Evolutionary conservation across 192 early-diverging fungal species (phyloP).

Genomic region (Podila verticillata): DNA sequence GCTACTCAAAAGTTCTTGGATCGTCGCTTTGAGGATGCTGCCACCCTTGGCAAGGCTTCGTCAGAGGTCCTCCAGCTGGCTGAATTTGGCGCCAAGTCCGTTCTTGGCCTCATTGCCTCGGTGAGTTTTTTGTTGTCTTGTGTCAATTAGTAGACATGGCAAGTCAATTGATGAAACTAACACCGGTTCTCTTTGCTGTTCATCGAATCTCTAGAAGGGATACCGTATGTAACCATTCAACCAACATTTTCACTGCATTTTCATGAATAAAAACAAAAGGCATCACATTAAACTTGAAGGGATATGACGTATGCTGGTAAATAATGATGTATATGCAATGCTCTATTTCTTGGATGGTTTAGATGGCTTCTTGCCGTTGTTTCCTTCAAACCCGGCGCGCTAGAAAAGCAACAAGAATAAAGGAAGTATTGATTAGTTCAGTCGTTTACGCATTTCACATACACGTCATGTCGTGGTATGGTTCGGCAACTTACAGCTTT

Average conservation of each 20-base stretch:
- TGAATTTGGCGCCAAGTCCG: slow-evolving; percentile 56
- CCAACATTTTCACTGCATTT: background rate
- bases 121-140: slow-evolving; percentile 50
- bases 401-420: background rate
- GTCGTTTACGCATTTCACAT: too few species aligned
- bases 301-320: background rate
- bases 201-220: slow-evolving; percentile 21
- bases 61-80: slow-evolving; percentile 50
- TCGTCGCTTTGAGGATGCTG: slow-evolving; percentile 77
- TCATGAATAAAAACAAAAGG: background rate
- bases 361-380: slow-evolving; percentile 46
- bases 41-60: slow-evolving; percentile 61
- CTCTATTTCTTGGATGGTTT: slow-evolving; percentile 55
- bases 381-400: slow-evolving; percentile 52
- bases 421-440: background rate
- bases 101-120: slow-evolving; percentile 53
- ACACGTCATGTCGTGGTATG: background rate
- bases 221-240: slow-evolving; percentile 6
- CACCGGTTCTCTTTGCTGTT: background rate
- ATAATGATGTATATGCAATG: slow-evolving; percentile 24
- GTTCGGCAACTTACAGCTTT: slow-evolving; percentile 39
- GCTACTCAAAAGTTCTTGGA: slow-evolving; percentile 86
- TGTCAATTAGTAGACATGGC: background rate
- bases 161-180: background rate
- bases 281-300: background rate